These are phyloP conservation scores for Melocanna baccifera DNA, from an alignment of 176 grass and related monocot genomes.

Conservation along the genomic window DNA sequence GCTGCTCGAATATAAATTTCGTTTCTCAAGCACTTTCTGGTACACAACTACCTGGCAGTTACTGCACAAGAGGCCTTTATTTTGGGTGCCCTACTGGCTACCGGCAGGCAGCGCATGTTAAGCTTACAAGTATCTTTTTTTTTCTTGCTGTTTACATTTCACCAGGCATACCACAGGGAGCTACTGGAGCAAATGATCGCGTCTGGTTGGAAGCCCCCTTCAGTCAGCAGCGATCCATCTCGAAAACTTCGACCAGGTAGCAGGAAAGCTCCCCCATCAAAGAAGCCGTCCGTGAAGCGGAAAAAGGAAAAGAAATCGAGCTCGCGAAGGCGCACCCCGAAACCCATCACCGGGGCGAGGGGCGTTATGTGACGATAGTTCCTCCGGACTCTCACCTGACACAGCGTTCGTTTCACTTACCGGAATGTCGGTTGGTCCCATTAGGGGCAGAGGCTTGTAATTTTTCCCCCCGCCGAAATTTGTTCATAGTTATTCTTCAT, in stretches of 20 bases:
- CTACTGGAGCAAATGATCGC: slow-evolving; percentile 74
- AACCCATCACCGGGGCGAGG: slow-evolving; percentile 13
- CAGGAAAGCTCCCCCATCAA: slow-evolving; percentile 49
- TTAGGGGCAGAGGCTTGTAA: slow-evolving; percentile 25
- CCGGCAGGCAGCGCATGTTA: slow-evolving; percentile 1
- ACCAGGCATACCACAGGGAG: slow-evolving; percentile 90
- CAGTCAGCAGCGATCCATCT: not conserved
- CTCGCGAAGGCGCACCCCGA: slow-evolving; percentile 45
- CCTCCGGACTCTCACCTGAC: not conserved
- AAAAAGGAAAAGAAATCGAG: slow-evolving; percentile 70
- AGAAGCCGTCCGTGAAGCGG: slow-evolving; percentile 51
- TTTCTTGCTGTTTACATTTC: slow-evolving; percentile 19
- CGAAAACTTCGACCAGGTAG: slow-evolving; percentile 28
- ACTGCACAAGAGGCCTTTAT: not conserved
- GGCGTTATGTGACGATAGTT: slow-evolving; percentile 6
- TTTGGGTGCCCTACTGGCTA: slow-evolving; percentile 7
- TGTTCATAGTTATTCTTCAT: slow-evolving; percentile 52
- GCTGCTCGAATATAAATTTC: not conserved
- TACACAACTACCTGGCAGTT: not conserved
- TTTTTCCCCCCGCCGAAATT: slow-evolving; percentile 4
- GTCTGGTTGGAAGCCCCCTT: slow-evolving; percentile 31
- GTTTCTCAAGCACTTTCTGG: not conserved
- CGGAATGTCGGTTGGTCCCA: not conserved
- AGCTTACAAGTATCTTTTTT: not conserved
- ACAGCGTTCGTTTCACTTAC: not conserved